phyloP scores from a whole-genome alignment of 257 asterid species.

The Solanum chiquidenum region DNA sequence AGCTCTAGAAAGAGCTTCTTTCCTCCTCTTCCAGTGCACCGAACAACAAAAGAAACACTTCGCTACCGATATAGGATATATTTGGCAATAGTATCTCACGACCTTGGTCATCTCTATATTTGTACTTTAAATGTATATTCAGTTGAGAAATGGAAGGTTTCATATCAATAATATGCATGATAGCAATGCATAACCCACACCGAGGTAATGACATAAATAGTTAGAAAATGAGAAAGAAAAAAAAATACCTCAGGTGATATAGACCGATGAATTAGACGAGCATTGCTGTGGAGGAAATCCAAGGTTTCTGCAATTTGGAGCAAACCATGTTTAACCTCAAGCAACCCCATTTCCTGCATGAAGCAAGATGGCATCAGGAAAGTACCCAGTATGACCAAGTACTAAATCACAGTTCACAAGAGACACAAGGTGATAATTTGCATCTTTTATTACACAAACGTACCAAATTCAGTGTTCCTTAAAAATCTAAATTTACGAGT shows the following conservation, averaged over 20 bases:
- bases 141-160: not conserved
- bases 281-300: slow-evolving; percentile 94
- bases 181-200: not conserved
- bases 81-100: not conserved
- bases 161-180: not conserved
- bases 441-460: not conserved
- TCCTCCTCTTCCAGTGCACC: not conserved
- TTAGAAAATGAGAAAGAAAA: not conserved
- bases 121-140: not conserved
- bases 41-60: not conserved
- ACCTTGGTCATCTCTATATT: not conserved
- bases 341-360: slow-evolving; percentile 86
- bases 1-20: not conserved
- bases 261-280: slow-evolving; percentile 81
- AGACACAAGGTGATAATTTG: not conserved
- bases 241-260: slow-evolving; percentile 79
- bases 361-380: not conserved
- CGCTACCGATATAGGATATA: not conserved
- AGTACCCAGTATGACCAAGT: not conserved
- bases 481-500: not conserved
- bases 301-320: slow-evolving; percentile 95
- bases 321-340: slow-evolving; percentile 96
- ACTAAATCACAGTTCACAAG: not conserved
- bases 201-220: not conserved
- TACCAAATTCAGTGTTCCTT: not conserved